Conservation (phyloP, 768 basidiomycete species). For the Suillus bovinus region DNA sequence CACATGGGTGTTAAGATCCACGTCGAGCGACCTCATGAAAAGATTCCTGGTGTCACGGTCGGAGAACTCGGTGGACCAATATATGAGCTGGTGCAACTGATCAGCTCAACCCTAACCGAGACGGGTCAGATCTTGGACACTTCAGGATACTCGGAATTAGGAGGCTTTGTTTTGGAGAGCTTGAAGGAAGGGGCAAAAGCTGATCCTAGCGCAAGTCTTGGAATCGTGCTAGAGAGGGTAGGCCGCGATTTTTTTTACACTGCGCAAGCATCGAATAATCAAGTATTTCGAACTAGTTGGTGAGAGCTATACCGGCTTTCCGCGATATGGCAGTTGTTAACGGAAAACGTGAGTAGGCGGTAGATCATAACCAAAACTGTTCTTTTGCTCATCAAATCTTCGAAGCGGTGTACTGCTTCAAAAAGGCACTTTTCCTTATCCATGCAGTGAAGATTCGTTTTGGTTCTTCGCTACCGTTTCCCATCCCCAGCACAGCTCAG, state of each 20-base stretch:
- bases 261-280: constrained; percentile 8
- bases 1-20: constrained; percentile 72
- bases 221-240: constrained; percentile 65
- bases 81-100: constrained; percentile 69
- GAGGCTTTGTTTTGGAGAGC: constrained; percentile 70
- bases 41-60: constrained; percentile 66
- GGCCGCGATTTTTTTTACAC: constrained; percentile 18
- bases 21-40: constrained; percentile 68
- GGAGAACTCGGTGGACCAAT: constrained; percentile 77
- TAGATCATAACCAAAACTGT: constrained; percentile 8
- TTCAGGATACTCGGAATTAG: constrained; percentile 67
- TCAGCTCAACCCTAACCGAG: constrained; percentile 64
- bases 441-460: constrained; percentile 71
- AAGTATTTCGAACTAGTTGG: constrained; percentile 47
- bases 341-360: constrained; percentile 49
- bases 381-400: neutral
- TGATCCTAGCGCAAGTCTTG: constrained; percentile 42
- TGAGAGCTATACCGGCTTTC: constrained; percentile 78
- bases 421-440: constrained; percentile 84
- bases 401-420: constrained; percentile 84
- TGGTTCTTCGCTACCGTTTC: constrained; percentile 56
- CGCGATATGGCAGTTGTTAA: constrained; percentile 72
- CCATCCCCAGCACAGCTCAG: constrained; percentile 56
- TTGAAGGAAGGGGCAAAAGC: constrained; percentile 53
- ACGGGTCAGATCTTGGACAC: constrained; percentile 67